phyloP scores from a whole-genome alignment of 2,329 filamentous ascomycete genomes.

The Diaporthe aspalathi region DNA sequence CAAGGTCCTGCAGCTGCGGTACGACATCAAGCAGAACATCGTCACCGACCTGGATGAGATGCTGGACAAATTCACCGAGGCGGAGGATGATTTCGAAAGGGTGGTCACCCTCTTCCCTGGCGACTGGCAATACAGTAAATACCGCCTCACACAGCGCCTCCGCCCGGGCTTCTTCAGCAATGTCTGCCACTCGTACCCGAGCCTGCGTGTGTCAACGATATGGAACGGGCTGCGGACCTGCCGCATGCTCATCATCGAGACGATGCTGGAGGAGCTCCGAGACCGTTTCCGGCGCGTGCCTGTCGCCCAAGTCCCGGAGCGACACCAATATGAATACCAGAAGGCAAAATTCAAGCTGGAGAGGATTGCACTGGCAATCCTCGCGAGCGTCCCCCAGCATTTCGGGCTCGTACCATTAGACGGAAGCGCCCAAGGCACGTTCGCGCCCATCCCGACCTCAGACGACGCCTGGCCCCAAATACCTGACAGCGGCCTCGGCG shows the following conservation, averaged over 20 bases:
- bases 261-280: constrained; percentile 57
- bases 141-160: constrained; percentile 53
- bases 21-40: constrained; percentile 56
- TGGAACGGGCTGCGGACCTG: constrained; percentile 62
- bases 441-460: constrained; percentile 40
- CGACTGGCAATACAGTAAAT: constrained; percentile 56
- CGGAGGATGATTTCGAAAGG: constrained; percentile 57
- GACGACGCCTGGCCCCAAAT: constrained; percentile 33
- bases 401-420: constrained; percentile 59
- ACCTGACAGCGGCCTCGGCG: constrained; percentile 19
- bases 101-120: constrained; percentile 53
- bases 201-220: constrained; percentile 56
- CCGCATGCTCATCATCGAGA: constrained; percentile 61
- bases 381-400: constrained; percentile 62
- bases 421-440: constrained; percentile 44
- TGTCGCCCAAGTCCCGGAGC: constrained; percentile 26
- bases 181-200: constrained; percentile 59
- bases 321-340: constrained; percentile 47
- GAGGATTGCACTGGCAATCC: constrained; percentile 55
- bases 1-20: constrained; percentile 58
- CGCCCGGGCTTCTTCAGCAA: constrained; percentile 53
- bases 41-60: constrained; percentile 54
- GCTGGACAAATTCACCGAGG: constrained; percentile 51
- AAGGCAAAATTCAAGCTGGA: constrained; percentile 54
- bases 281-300: constrained; percentile 43